Evolutionary conservation across 129 eudicot species (phyloP).

Genomic region (Arctium minus): DNA sequence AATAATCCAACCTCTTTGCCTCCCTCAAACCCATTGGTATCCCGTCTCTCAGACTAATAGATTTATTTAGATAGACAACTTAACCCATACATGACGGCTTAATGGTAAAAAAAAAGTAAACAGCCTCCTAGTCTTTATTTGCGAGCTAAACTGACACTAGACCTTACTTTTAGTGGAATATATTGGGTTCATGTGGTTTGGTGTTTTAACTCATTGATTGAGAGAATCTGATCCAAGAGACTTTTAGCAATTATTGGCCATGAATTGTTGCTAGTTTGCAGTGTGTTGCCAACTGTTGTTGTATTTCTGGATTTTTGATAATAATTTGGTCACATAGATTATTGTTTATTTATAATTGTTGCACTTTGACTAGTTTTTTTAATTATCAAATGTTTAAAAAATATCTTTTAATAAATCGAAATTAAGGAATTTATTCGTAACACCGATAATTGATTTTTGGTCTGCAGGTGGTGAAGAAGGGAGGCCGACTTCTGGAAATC

Average conservation of each 20-base stretch:
- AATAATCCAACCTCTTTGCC: too few species aligned
- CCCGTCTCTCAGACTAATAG: too few species aligned
- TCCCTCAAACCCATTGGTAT: too few species aligned
- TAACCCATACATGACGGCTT: too few species aligned
- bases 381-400: neutral
- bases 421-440: neutral
- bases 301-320: neutral
- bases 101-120: too few species aligned
- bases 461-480: constrained; percentile 63
- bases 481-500: constrained; percentile 47
- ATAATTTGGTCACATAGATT: neutral
- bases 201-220: neutral
- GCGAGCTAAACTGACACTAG: too few species aligned
- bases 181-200: too few species aligned
- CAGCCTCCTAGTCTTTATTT: too few species aligned
- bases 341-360: neutral
- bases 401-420: neutral
- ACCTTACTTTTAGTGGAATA: too few species aligned
- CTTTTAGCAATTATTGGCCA: neutral
- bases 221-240: neutral
- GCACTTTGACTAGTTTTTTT: neutral
- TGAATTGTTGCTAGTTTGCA: neutral
- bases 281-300: neutral
- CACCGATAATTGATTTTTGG: neutral
- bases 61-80: too few species aligned